Base-by-base conservation (phyloP, 495 filamentous ascomycete species). In the Penicillium nucicola region DNA sequence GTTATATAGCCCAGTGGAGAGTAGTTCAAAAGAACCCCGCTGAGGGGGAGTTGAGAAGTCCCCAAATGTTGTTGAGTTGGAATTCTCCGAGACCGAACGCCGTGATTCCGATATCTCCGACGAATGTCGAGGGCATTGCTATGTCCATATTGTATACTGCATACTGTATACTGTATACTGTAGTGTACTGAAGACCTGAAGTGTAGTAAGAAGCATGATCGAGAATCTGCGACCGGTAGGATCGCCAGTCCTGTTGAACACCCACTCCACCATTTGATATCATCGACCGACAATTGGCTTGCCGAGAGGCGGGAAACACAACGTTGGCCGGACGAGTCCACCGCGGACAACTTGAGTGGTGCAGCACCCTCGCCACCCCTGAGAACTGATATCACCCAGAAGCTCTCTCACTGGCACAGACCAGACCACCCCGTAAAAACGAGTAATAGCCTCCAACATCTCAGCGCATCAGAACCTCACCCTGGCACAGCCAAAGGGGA, bases 241-340 rank as follows among this genome's bases (percentile, higher is more conserved):
- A 45, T 45, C 30, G 30, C 18, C 31, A 25, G 10, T 0, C 8
- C n/a, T 31, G 33, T 25, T 45, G 20, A 14, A 42, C 17, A 19
- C 39, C 9, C 34, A 48, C 46, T 53, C 61, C 61, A 59, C 55
- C 49, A 51, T 64, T 59, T 53, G 45, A 61, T 64, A 59, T 62
- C 55, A 57, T 62, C 11, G 47, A 15, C 17, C 32, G 40, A 18
- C 47, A 33, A 64, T 64, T 64, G 61, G 61, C 45, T 31, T 30
- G 33, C 38, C 38, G 19, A 36, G 30, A 30, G 44, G 53, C 61
- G 58, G 58, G 30, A 57, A 64, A 58, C 47, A 42, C 45, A 36
- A 45, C 11, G 35, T 45, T 55, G 22, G 34, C 33, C 33, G 37
- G 38, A 18, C 15, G 51, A 50, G 48, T 52, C 57, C 54, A 56